Percentiles rank a stretch among this genome's conserved stretches.
Conservation (phyloP, 306 rosid genomes). For the Glycine soja region DNA sequence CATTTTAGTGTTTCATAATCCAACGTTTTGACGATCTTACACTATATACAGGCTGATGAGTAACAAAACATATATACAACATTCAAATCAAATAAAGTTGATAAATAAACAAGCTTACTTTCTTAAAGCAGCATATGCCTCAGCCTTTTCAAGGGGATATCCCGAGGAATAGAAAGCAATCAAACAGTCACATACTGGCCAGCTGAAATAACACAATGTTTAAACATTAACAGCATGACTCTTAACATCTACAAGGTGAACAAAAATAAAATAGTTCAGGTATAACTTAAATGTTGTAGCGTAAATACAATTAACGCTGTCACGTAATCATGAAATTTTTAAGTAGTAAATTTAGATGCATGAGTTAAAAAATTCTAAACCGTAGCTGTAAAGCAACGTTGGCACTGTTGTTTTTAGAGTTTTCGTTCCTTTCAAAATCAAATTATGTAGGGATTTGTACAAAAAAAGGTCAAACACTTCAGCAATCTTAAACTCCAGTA, state of each 20-base stretch:
- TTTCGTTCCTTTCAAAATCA: no score
- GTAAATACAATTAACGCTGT: slow-evolving; percentile 30
- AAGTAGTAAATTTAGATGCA: neutral
- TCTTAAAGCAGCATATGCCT: slow-evolving; percentile 91
- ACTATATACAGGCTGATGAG: slow-evolving; percentile 27
- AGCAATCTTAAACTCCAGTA: slow-evolving; percentile 22
- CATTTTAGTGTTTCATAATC: slow-evolving; percentile 20
- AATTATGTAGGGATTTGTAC: neutral
- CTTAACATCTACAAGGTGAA: slow-evolving; percentile 13
- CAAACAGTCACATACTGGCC: slow-evolving; percentile 97
- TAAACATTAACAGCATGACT: slow-evolving; percentile 35
- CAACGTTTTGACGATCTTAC: slow-evolving; percentile 14
- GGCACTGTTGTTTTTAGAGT: no score
- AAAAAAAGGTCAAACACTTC: slow-evolving; percentile 19
- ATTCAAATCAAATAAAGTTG: slow-evolving; percentile 41
- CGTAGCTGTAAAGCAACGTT: slow-evolving; percentile 37
- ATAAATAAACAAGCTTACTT: slow-evolving; percentile 71
- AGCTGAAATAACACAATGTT: slow-evolving; percentile 67
- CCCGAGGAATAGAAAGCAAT: slow-evolving; percentile 95
- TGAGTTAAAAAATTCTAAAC: slow-evolving; percentile 24
- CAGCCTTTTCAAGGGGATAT: slow-evolving; percentile 91
- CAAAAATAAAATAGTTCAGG: slow-evolving; percentile 32
- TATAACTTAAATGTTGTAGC: slow-evolving; percentile 12
- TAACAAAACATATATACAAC: slow-evolving; percentile 24
- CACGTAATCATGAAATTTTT: slow-evolving; percentile 19